Percentiles rank a stretch among this genome's conserved stretches.
Evolutionary conservation across 129 eudicot species (phyloP).

Genomic region (Gnaphalium uliginosum): DNA sequence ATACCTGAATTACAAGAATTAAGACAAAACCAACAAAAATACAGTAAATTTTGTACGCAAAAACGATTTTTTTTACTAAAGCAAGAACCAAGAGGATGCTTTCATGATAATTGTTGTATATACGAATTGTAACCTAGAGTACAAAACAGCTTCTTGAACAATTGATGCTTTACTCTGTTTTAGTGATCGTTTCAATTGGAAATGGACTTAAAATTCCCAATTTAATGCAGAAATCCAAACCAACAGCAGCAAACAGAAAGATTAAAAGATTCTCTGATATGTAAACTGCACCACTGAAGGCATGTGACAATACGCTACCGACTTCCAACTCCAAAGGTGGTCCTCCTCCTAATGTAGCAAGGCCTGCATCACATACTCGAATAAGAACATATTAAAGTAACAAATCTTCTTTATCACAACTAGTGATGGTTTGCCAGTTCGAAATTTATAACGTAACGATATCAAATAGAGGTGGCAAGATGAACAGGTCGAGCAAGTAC

Average conservation of each 20-base stretch:
- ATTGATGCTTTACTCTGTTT: slow-evolving; percentile 21
- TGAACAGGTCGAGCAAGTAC: not conserved
- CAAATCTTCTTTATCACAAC: too few species aligned
- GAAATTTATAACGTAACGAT: not conserved
- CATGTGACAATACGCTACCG: slow-evolving; percentile 65
- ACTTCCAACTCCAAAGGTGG: slow-evolving; percentile 61
- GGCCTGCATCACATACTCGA: slow-evolving; percentile 53
- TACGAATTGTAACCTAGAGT: slow-evolving; percentile 27
- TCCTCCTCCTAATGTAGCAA: slow-evolving; percentile 73
- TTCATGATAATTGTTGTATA: slow-evolving; percentile 21
- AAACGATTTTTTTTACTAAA: not conserved
- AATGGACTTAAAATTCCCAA: slow-evolving; percentile 76
- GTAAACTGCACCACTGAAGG: slow-evolving; percentile 62
- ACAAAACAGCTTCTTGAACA: slow-evolving; percentile 22
- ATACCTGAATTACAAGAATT: not conserved
- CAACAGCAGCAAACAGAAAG: slow-evolving; percentile 80
- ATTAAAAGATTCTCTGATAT: slow-evolving; percentile 72
- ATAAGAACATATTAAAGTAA: not conserved
- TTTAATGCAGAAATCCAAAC: slow-evolving; percentile 79
- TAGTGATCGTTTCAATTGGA: slow-evolving; percentile 51
- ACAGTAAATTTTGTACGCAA: slow-evolving; percentile 1
- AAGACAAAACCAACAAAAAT: not conserved
- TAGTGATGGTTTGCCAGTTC: too few species aligned
- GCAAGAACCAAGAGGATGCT: slow-evolving; percentile 16
- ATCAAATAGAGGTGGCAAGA: not conserved